These are phyloP conservation scores for Azolla pinnata DNA, from an alignment of 75 land plant species.

Conservation along the genomic window DNA sequence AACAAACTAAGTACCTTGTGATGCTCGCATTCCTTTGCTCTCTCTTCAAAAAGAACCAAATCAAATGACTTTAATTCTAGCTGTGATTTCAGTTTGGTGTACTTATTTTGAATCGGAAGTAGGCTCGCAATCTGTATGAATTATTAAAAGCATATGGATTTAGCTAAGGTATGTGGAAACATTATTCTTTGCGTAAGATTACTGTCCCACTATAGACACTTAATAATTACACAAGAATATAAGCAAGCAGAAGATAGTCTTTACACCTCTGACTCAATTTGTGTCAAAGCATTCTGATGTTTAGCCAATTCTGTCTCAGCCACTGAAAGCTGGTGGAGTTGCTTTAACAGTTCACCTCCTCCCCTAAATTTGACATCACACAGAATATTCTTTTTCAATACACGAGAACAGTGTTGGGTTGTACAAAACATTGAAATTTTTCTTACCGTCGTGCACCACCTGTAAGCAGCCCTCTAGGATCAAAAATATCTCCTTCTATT, in stretches of 20 bases:
- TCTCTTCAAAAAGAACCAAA: constrained; percentile 63
- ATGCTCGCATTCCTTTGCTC: constrained; percentile 95
- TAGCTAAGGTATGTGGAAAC: neutral
- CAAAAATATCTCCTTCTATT: constrained; percentile 94
- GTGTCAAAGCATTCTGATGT: constrained; percentile 58
- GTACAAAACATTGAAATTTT: too few relatives aligned
- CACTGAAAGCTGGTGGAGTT: constrained; percentile 64
- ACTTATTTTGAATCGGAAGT: constrained; percentile 75
- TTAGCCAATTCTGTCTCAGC: constrained; percentile 57
- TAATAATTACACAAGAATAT: too few relatives aligned
- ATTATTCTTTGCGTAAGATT: too few relatives aligned
- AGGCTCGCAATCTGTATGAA: constrained; percentile 69
- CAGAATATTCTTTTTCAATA: too few relatives aligned
- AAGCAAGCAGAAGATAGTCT: too few relatives aligned
- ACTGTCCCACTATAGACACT: too few relatives aligned
- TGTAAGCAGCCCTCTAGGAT: constrained; percentile 93
- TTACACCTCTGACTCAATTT: constrained; percentile 77
- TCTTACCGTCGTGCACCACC: constrained; percentile 94
- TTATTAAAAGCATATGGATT: too few relatives aligned
- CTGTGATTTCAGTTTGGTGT: constrained; percentile 61
- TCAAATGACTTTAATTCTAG: constrained; percentile 79
- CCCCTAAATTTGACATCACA: too few relatives aligned
- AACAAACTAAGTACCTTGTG: too few relatives aligned
- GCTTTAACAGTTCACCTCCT: constrained; percentile 86
- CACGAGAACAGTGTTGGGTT: too few relatives aligned